phyloP scores from a whole-genome alignment of 257 asterid species.

The Ballota nigra region DNA sequence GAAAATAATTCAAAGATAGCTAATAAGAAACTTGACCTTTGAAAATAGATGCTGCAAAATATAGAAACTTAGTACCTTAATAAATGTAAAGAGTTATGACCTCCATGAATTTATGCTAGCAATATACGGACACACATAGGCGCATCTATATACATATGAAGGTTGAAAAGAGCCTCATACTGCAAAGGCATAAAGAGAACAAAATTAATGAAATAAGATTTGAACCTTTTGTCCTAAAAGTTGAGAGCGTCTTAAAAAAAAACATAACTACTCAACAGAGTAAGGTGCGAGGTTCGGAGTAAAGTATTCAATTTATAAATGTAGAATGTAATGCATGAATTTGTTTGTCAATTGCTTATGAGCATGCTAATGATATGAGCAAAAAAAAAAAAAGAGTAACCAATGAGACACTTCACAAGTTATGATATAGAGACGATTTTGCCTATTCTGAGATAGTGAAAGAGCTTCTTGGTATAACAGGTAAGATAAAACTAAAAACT shows the following conservation, averaged over 20 bases:
- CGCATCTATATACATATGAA: neutral
- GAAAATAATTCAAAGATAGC: no score
- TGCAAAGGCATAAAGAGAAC: neutral
- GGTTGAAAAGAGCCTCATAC: neutral
- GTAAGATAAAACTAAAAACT: conserved; percentile 6
- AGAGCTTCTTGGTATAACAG: neutral
- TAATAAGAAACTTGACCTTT: no score
- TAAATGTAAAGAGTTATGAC: no score
- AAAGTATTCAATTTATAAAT: neutral
- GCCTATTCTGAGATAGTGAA: neutral
- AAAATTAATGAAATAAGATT: neutral
- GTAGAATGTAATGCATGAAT: neutral
- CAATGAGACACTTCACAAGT: neutral
- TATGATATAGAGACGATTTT: conserved; percentile 1
- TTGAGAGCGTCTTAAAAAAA: neutral
- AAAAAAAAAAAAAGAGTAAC: neutral
- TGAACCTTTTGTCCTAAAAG: neutral
- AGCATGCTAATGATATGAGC: conserved; percentile 2
- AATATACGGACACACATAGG: neutral
- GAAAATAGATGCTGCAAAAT: no score
- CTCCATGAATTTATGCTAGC: no score
- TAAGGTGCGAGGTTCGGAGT: neutral
- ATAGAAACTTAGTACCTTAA: no score
- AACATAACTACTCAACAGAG: neutral
- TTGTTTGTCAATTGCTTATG: neutral